Evolutionary conservation across 2,329 filamentous ascomycete genomes (phyloP), one percentile per base, ranked within the genome.

Genomic region (Ascochyta lentis): DNA sequence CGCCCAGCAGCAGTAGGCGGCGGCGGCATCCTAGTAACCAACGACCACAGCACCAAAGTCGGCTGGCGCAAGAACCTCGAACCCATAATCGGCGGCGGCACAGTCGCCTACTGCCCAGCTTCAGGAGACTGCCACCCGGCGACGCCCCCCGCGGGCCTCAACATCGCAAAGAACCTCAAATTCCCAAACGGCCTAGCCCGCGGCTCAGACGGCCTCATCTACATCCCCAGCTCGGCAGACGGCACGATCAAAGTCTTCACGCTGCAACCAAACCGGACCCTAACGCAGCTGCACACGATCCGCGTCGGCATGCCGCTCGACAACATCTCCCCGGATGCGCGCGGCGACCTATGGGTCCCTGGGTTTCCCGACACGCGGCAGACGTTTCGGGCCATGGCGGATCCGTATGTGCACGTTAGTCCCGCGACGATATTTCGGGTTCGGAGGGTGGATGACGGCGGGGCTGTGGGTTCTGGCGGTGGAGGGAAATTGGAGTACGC

Each of bases 151-250:
- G 45, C 51, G 7, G 33, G 37, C 2, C 26, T 58, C 15, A 38
- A 66, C 13, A 61, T 65, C 4, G 55, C 60, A n/a, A 33, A 58
- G 6, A 63, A 58, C 15, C 63, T 73, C 48, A 73, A 66, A 38
- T 69, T 72, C 41, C 66, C 70, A 5, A 73, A 73, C 31, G 69
- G 70, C 4, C 54, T 73, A 1, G 54, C 66, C 1, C 59, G 47
- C 19, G 69, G 67, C 12, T 31, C 45, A 26, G 67, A 71, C 42
- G 62, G 58, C 2, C 60, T 71, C 4, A 65, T 67, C 44, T 71
- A 73, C 42, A 63, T 72, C 0, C 69, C 69, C 24, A 66, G 64
- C 34, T 59, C 49, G n/a, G 58, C 68, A 2, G 64, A 69, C 38
- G 68, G 69, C 5, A 61, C 58, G 0, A 56, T 72, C 29, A 59